Evolutionary conservation across 2,329 filamentous ascomycete species (phyloP).

Genomic region (Calonectria henricotiae): DNA sequence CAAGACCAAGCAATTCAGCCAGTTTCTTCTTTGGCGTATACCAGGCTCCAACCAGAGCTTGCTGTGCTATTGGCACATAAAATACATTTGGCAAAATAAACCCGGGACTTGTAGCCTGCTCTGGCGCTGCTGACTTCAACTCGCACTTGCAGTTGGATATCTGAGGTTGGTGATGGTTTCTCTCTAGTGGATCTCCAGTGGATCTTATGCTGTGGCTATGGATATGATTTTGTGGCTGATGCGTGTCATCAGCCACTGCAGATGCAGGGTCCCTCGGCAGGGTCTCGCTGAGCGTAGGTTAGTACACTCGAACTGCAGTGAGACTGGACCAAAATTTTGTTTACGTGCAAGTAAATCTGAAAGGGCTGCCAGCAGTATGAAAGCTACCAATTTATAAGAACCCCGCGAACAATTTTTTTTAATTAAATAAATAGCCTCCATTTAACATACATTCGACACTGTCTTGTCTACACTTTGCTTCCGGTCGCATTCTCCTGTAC

Average conservation of each 20-base stretch:
- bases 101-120: neutral
- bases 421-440: too few relatives aligned
- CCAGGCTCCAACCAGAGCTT: neutral
- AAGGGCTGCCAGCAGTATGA: too few relatives aligned
- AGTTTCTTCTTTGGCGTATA: neutral
- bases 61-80: too few relatives aligned
- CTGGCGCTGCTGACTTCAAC: slow-evolving; percentile 35
- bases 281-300: neutral
- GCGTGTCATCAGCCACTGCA: slow-evolving; percentile 38
- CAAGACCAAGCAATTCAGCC: neutral
- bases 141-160: slow-evolving; percentile 35
- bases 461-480: too few relatives aligned
- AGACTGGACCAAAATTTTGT: too few relatives aligned
- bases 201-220: slow-evolving; percentile 45
- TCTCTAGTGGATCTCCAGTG: slow-evolving; percentile 49
- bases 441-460: too few relatives aligned
- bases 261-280: slow-evolving; percentile 30
- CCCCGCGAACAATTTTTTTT: too few relatives aligned
- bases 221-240: slow-evolving; percentile 39
- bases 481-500: too few relatives aligned
- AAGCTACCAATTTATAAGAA: too few relatives aligned
- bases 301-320: neutral
- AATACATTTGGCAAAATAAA: neutral
- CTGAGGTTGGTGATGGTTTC: slow-evolving; percentile 52
- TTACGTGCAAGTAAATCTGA: too few relatives aligned